Evolutionary conservation across 2,329 filamentous ascomycete genomes (phyloP).

Genomic region (Monilinia fructigena): DNA sequence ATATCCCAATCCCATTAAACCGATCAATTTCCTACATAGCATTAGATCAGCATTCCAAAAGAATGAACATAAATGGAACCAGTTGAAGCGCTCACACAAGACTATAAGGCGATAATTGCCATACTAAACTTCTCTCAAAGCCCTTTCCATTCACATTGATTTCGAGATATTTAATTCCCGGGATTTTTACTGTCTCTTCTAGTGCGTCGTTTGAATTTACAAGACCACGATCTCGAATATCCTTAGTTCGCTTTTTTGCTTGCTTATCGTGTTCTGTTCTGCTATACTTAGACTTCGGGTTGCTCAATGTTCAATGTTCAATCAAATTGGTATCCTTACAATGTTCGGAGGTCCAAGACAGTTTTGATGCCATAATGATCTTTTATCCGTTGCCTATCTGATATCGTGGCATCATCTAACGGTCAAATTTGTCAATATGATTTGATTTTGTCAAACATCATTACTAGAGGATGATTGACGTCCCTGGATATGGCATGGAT

Average conservation of each 20-base stretch:
- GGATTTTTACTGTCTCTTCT: conserved; percentile 59
- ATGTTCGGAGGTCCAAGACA: conserved; percentile 76
- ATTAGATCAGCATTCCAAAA: neutral
- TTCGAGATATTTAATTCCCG: conserved; percentile 60
- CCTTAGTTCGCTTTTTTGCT: conserved; percentile 57
- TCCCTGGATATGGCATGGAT: neutral
- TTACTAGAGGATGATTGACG: neutral
- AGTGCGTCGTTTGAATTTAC: conserved; percentile 51
- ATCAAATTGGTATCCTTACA: conserved; percentile 47
- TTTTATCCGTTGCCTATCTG: conserved; percentile 60
- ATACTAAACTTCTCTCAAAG: conserved; percentile 67
- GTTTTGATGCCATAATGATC: conserved; percentile 64
- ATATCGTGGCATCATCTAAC: conserved; percentile 66
- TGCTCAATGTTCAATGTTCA: neutral
- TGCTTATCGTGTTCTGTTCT: conserved; percentile 74
- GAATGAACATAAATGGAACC: no score
- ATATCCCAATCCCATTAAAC: conserved; percentile 64
- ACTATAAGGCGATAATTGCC: conserved; percentile 65
- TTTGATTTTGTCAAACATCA: neutral
- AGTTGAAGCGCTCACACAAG: conserved; percentile 52
- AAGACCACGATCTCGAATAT: conserved; percentile 46
- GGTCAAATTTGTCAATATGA: neutral
- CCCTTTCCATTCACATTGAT: conserved; percentile 71
- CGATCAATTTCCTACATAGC: conserved; percentile 53
- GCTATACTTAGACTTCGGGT: neutral